Conservation (phyloP, 495 filamentous ascomycete species). For the Thermothielavioides terrestris region DNA sequence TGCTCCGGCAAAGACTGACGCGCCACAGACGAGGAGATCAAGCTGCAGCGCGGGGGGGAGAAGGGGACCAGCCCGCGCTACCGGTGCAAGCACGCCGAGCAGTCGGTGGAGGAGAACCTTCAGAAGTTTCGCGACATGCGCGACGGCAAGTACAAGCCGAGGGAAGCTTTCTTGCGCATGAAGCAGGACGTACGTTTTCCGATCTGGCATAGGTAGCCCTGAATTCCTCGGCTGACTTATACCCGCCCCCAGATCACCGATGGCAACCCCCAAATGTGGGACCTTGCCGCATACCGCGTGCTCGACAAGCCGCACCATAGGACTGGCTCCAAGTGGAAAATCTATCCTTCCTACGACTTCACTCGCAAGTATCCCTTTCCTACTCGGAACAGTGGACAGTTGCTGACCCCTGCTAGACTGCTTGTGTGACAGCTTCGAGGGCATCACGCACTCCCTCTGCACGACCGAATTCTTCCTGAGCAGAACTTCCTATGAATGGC, state of each 20-base stretch:
- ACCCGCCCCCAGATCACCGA: conserved; percentile 35
- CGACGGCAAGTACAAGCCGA: conserved; percentile 82
- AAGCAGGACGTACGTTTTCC: conserved; percentile 52
- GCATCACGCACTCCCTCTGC: conserved; percentile 81
- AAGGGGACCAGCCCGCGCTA: conserved; percentile 60
- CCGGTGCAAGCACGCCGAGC: conserved; percentile 68
- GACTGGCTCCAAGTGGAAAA: conserved; percentile 67
- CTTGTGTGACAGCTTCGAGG: conserved; percentile 81
- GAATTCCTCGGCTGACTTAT: background rate
- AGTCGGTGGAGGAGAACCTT: conserved; percentile 67
- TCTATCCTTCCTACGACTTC: conserved; percentile 90
- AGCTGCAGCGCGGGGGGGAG: conserved; percentile 72
- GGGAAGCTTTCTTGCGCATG: conserved; percentile 85
- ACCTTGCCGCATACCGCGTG: conserved; percentile 73
- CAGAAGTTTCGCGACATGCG: conserved; percentile 81
- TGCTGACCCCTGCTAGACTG: conserved; percentile 40
- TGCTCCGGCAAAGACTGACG: background rate
- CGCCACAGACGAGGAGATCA: conserved; percentile 54
- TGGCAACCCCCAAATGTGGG: conserved; percentile 66
- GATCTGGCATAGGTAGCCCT: no score
- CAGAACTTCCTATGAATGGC: conserved; percentile 79
- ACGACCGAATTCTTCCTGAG: conserved; percentile 76
- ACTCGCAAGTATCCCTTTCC: conserved; percentile 29
- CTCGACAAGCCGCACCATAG: conserved; percentile 61
- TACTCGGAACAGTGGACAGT: background rate